Conservation (phyloP, 169 alveolate genomes). For the Eimeria sp. region DNA sequence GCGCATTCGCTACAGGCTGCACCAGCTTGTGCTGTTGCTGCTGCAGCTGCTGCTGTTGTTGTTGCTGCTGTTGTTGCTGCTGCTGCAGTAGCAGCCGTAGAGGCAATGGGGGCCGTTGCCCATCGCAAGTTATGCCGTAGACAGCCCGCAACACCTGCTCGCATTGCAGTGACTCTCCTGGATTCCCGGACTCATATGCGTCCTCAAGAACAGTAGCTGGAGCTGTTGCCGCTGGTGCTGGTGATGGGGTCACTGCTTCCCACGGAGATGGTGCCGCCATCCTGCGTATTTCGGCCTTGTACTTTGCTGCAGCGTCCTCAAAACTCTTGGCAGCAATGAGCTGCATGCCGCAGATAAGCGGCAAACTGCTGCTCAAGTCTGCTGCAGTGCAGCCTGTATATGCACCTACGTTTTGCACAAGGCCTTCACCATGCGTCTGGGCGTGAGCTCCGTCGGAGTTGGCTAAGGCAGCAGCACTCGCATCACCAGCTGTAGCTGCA, state of each 20-base stretch:
- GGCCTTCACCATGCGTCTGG: neutral
- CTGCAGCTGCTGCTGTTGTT: neutral
- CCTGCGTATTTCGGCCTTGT: constrained; percentile 1
- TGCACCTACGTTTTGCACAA: neutral
- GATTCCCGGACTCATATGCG: neutral
- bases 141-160: constrained; percentile 25
- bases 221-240: neutral
- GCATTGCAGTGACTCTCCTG: neutral
- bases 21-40: constrained; percentile 40
- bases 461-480: constrained; percentile 7
- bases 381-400: neutral
- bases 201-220: neutral
- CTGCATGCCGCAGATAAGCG: constrained; percentile 55
- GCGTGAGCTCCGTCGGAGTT: neutral
- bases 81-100: constrained; percentile 8
- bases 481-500: neutral
- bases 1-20: constrained; percentile 31
- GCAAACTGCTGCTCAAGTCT: constrained; percentile 8
- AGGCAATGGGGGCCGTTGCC: neutral
- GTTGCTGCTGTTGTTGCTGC: no score
- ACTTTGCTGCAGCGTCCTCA: constrained; percentile 43
- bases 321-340: constrained; percentile 7
- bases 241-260: neutral
- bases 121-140: neutral
- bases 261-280: neutral